A percentile compares a stretch with the other conserved stretches of the same genome.
These are phyloP conservation scores for Microsporum canis DNA, from an alignment of 2,329 filamentous ascomycete genomes.

Conservation along the genomic window DNA sequence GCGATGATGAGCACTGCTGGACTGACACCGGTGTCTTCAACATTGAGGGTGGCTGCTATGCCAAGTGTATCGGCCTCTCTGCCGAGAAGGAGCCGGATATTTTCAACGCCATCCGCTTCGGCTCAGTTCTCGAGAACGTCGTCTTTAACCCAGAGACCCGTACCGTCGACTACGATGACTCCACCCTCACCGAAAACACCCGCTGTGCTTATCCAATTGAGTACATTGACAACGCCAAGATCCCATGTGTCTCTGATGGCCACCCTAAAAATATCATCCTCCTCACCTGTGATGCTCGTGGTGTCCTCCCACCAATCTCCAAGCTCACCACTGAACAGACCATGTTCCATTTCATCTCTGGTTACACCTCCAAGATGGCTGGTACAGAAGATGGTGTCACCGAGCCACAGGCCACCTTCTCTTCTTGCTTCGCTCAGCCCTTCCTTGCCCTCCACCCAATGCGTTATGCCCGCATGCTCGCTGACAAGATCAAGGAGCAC, in stretches of 20 bases:
- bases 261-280: constrained; percentile 97
- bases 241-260: constrained; percentile 75
- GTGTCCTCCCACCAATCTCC: constrained; percentile 93
- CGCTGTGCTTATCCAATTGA: constrained; percentile 92
- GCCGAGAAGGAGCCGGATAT: constrained; percentile 99
- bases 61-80: constrained; percentile 94
- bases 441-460: constrained; percentile 98
- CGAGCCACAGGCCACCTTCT: constrained; percentile 97
- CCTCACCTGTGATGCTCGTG: constrained; percentile 92
- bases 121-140: constrained; percentile 95
- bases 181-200: constrained; percentile 94
- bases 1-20: constrained; percentile 99
- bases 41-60: constrained; percentile 98
- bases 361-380: constrained; percentile 99
- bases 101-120: constrained; percentile 88
- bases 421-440: constrained; percentile 96
- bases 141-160: constrained; percentile 89
- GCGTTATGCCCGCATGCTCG: constrained; percentile 97
- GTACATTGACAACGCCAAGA: constrained; percentile 98
- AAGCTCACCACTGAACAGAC: constrained; percentile 91
- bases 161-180: constrained; percentile 88
- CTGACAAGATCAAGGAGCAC: constrained; percentile 93
- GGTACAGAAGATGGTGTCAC: constrained; percentile 95
- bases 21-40: constrained; percentile 95
- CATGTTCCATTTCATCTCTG: constrained; percentile 99